Evolutionary conservation across 495 filamentous ascomycete genomes (phyloP).

Genomic region (Talaromyces proteolyticus): DNA sequence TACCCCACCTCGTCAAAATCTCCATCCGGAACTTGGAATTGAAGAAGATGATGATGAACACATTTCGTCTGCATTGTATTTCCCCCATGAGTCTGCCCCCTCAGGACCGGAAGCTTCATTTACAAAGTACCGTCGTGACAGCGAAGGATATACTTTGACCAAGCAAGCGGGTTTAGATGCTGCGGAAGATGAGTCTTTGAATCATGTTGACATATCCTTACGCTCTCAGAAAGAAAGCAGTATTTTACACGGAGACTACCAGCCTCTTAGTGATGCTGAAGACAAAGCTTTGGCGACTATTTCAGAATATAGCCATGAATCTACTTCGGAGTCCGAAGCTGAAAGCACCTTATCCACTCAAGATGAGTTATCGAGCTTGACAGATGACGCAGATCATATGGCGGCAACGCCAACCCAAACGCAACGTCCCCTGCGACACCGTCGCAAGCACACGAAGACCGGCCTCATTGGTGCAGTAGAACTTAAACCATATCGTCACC

Average conservation of each 20-base stretch:
- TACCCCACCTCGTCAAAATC: conserved; percentile 8
- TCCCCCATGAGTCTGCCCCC: conserved; percentile 72
- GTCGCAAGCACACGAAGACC: conserved; percentile 18
- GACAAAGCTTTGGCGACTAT: conserved; percentile 28
- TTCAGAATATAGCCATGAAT: conserved; percentile 35
- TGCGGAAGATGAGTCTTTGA: conserved; percentile 21
- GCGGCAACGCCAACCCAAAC: conserved; percentile 49
- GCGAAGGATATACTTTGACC: conserved; percentile 18
- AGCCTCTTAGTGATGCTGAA: conserved; percentile 27
- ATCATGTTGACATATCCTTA: conserved; percentile 56
- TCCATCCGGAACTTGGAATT: conserved; percentile 23
- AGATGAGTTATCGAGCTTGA: conserved; percentile 46
- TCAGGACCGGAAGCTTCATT: conserved; percentile 25
- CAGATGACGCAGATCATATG: conserved; percentile 53
- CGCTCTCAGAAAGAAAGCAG: conserved; percentile 55
- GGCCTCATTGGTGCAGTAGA: conserved; percentile 77
- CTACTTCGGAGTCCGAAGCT: conserved; percentile 55
- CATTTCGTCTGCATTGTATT: conserved; percentile 90
- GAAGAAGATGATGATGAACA: conserved; percentile 89
- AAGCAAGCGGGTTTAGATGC: conserved; percentile 17
- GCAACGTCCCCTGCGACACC: conserved; percentile 24
- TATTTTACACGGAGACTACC: conserved; percentile 55
- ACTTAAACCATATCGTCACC: conserved; percentile 92
- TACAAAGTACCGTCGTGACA: conserved; percentile 28
- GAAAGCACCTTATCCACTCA: conserved; percentile 42